phyloP scores from a whole-genome alignment of 2,329 filamentous ascomycete genomes.

The Cytospora paraplurivora region DNA sequence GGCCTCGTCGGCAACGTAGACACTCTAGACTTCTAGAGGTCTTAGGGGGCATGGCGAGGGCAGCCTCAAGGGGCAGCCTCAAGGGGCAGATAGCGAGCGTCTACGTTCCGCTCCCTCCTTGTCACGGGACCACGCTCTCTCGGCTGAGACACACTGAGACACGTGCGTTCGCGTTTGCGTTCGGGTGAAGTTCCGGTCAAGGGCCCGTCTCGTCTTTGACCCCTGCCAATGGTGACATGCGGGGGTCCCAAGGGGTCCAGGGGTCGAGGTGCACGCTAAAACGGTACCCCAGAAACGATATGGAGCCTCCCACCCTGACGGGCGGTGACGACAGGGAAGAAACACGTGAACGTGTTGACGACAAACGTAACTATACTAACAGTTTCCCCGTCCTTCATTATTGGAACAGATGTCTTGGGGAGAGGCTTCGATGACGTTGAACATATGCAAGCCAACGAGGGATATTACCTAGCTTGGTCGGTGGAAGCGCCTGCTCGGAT shows the following conservation, averaged over 20 bases:
- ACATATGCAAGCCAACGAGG: background rate
- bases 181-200: background rate
- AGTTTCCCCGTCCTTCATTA: background rate
- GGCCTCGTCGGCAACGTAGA: background rate
- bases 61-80: background rate
- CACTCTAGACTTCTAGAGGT: background rate
- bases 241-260: background rate
- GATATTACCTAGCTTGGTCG: background rate
- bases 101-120: background rate
- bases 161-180: background rate
- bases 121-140: background rate
- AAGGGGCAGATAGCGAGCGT: background rate
- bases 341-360: constrained; percentile 22
- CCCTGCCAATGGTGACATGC: background rate
- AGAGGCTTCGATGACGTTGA: background rate
- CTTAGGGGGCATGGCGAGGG: background rate
- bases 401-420: background rate
- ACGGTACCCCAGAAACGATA: constrained; percentile 18
- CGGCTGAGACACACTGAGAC: background rate
- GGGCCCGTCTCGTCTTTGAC: no score
- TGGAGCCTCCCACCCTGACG: constrained; percentile 19
- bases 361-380: constrained; percentile 15
- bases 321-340: background rate
- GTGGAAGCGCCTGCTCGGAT: constrained; percentile 5
- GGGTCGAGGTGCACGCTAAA: constrained; percentile 8